Evolutionary conservation across 352 stramenopile genomes (phyloP).

Genomic region (Globisporangium paroecandrum): DNA sequence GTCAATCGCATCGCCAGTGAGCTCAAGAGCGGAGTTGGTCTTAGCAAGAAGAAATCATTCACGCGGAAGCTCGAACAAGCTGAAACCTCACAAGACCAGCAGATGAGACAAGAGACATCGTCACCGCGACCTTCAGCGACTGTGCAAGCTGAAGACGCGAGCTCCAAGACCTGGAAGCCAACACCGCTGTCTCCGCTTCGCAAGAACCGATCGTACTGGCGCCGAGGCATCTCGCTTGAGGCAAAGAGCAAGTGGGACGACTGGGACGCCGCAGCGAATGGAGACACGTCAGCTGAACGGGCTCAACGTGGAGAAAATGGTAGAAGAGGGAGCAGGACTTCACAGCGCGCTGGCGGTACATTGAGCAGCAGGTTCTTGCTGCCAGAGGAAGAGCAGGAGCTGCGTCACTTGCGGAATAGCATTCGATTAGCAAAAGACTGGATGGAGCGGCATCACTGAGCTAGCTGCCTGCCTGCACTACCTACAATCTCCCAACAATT

Average conservation of each 20-base stretch:
- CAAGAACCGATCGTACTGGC: constrained; percentile 44
- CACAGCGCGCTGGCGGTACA: neutral
- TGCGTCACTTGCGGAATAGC: constrained; percentile 44
- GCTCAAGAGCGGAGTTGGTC: constrained; percentile 10
- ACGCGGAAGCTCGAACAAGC: neutral
- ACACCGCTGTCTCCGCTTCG: constrained; percentile 50
- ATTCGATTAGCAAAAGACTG: constrained; percentile 67
- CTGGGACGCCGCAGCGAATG: neutral
- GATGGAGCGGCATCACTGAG: constrained; percentile 38
- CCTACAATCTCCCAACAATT: neutral
- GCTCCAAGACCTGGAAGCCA: constrained; percentile 19
- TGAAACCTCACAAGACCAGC: neutral
- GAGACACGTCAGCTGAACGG: neutral
- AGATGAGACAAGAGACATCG: neutral
- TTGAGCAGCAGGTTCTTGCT: constrained; percentile 44
- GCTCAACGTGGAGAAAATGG: neutral
- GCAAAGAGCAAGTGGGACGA: neutral
- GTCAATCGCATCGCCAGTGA: constrained; percentile 38
- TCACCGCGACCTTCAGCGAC: neutral
- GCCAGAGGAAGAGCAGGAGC: constrained; percentile 55
- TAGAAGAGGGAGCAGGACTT: neutral
- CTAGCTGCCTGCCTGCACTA: neutral
- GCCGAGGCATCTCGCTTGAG: constrained; percentile 52
- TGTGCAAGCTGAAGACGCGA: neutral
- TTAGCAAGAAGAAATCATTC: neutral